These are phyloP conservation scores for Magnaporthiopsis rhizophila DNA, from an alignment of 2,329 filamentous ascomycete genomes.

Conservation along the genomic window DNA sequence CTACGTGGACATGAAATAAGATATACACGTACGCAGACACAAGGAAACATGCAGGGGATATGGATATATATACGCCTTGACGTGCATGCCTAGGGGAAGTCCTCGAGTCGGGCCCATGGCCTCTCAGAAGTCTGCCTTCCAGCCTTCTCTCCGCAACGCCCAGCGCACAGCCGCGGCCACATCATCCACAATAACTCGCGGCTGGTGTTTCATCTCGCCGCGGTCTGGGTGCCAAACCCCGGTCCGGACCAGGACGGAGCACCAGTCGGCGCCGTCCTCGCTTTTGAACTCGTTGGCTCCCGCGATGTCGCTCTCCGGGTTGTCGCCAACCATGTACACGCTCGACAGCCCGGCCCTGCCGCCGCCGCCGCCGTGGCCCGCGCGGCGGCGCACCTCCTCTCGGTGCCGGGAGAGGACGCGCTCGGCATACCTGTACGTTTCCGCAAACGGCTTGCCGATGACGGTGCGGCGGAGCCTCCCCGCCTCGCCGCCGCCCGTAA, in stretches of 20 bases:
- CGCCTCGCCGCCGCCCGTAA: conserved; percentile 56
- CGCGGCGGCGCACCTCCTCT: conserved; percentile 25
- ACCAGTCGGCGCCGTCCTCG: conserved; percentile 42
- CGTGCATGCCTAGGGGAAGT: too few species aligned
- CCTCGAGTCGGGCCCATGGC: too few species aligned
- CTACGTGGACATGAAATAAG: not conserved
- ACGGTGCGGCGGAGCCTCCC: conserved; percentile 52
- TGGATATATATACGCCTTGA: not conserved
- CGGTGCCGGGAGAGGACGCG: conserved; percentile 58
- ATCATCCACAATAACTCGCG: conserved; percentile 18
- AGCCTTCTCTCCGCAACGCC: conserved; percentile 23
- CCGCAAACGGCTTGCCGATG: conserved; percentile 74
- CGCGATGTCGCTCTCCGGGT: conserved; percentile 80
- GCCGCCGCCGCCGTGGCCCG: conserved; percentile 11
- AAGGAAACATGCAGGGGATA: not conserved
- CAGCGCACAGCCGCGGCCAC: conserved; percentile 22
- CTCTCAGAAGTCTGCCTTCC: conserved; percentile 8
- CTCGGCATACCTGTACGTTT: conserved; percentile 82
- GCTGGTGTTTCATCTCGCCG: conserved; percentile 16
- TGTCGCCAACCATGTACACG: conserved; percentile 94
- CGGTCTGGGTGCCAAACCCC: conserved; percentile 21
- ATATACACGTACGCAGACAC: not conserved
- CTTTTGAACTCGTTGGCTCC: conserved; percentile 74
- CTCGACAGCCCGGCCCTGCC: conserved; percentile 43
- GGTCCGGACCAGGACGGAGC: conserved; percentile 23